phyloP scores from a whole-genome alignment of 768 basidiomycete genomes.

The Rhizopogon vinicolor region DNA sequence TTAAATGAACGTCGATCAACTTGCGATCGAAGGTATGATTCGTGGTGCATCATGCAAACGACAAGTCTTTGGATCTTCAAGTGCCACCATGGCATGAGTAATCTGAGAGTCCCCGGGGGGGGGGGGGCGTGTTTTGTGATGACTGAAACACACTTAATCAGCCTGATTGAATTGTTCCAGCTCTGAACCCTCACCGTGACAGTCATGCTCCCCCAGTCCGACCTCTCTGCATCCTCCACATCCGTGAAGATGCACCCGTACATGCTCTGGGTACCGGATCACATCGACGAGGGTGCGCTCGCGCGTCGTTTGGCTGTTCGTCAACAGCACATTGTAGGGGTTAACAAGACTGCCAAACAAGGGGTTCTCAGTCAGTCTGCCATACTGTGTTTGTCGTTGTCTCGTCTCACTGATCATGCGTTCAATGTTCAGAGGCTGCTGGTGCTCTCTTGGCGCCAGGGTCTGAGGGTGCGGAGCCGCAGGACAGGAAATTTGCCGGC shows the following conservation, averaged over 20 bases:
- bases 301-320: conserved; percentile 55
- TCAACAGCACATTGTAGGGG: conserved; percentile 42
- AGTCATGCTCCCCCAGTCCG: too few relatives aligned
- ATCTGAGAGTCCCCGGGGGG: too few relatives aligned
- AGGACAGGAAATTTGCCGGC: conserved; percentile 56
- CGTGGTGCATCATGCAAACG: too few relatives aligned
- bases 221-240: too few relatives aligned
- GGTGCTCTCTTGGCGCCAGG: conserved; percentile 59
- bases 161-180: too few relatives aligned
- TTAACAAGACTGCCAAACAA: conserved; percentile 33
- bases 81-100: too few relatives aligned
- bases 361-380: conserved; percentile 47
- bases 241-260: conserved; percentile 4
- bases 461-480: conserved; percentile 39
- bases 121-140: too few relatives aligned
- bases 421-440: conserved; percentile 40
- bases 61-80: too few relatives aligned
- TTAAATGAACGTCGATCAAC: too few relatives aligned
- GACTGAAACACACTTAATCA: too few relatives aligned
- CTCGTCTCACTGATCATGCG: conserved; percentile 6
- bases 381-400: conserved; percentile 2
- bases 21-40: too few relatives aligned
- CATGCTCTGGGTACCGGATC: conserved; percentile 66
- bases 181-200: too few relatives aligned
- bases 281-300: conserved; percentile 52